Conservation (phyloP, 179 eudicot genomes). For the Actinidia arguta region DNA sequence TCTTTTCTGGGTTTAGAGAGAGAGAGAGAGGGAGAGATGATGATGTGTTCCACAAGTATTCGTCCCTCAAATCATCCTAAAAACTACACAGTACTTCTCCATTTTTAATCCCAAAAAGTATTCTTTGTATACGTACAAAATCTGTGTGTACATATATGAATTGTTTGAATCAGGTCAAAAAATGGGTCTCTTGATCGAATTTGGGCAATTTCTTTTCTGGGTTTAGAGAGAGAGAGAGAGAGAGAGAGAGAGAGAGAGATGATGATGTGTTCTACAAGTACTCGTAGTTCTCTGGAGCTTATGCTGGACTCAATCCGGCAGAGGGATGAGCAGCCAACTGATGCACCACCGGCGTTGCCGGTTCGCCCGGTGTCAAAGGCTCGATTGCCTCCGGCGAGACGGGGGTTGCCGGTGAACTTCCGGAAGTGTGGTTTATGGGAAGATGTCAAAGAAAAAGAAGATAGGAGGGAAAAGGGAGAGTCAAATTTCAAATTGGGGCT, state of each 20-base stretch:
- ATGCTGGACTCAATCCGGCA: constrained; percentile 47
- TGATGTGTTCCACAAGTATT: constrained; percentile 14
- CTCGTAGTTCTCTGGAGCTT: constrained; percentile 54
- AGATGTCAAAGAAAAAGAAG: constrained; percentile 15
- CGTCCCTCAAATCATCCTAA: constrained; percentile 10
- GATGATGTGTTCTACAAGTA: constrained; percentile 34
- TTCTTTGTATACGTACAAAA: not conserved
- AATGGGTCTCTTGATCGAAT: constrained; percentile 7
- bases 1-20: constrained; percentile 1
- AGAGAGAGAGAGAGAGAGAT: not conserved
- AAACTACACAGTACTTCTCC: not conserved
- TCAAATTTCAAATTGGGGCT: not conserved
- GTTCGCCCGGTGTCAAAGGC: constrained; percentile 50
- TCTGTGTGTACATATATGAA: no score
- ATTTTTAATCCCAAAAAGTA: not conserved
- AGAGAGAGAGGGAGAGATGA: not conserved
- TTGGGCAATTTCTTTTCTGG: not conserved
- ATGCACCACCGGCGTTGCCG: constrained; percentile 49
- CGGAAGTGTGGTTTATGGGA: constrained; percentile 11
- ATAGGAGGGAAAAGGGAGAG: not conserved
- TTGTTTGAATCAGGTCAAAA: not conserved
- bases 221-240: not conserved
- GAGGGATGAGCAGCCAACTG: constrained; percentile 34
- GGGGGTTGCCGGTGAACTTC: constrained; percentile 31
- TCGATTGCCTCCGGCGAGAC: constrained; percentile 41